A percentile compares a stretch with the other conserved stretches of the same genome.
Conservation (phyloP, 305 asterid genomes). For the Fraxinus angustifolia region DNA sequence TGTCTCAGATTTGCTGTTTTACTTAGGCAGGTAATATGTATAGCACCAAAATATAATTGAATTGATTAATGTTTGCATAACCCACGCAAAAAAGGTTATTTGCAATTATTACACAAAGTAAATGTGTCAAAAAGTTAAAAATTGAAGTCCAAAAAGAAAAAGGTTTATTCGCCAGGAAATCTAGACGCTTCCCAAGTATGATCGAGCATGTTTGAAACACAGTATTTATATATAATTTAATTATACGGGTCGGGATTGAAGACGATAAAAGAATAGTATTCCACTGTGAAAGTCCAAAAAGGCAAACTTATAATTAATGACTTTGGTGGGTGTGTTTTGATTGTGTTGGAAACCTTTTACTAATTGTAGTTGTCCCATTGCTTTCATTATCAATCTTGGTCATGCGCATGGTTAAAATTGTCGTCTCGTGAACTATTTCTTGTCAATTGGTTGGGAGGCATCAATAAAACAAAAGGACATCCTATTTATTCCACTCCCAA, state of each 20-base stretch:
- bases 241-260: conserved; percentile 31
- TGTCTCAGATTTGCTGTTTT: background rate
- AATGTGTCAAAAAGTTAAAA: background rate
- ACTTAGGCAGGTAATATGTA: background rate
- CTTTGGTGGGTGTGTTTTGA: conserved; percentile 56
- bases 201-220: background rate
- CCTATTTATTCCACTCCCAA: conserved; percentile 27
- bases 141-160: background rate
- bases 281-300: conserved; percentile 46
- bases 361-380: conserved; percentile 41
- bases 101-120: background rate
- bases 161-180: background rate
- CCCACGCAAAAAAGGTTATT: background rate
- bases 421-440: conserved; percentile 43
- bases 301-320: conserved; percentile 33
- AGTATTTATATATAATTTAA: conserved; percentile 9
- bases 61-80: background rate
- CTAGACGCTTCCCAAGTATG: conserved; percentile 8
- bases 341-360: conserved; percentile 54
- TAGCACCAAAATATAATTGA: background rate
- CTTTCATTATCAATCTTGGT: conserved; percentile 55
- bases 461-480: conserved; percentile 22
- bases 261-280: conserved; percentile 30
- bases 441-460: conserved; percentile 28
- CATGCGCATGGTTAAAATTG: conserved; percentile 53